Base-by-base conservation (phyloP, 108 stramenopile species). In the Mediolabrus comicus region DNA sequence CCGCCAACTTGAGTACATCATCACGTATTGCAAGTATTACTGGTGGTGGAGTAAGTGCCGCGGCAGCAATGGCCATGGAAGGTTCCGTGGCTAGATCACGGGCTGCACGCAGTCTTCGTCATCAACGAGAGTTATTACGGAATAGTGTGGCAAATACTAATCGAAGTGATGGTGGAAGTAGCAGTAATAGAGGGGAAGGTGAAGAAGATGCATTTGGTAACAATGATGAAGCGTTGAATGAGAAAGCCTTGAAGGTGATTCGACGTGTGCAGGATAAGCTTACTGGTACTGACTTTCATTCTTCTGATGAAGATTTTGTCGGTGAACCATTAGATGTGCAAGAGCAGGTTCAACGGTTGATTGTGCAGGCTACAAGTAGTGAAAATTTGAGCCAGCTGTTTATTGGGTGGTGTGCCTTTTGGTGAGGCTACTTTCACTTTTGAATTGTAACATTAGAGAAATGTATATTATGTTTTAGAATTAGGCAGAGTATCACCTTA, bases 401-500 rank as follows among this genome's bases (percentile, higher is more conserved):
- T 59, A 85, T 97, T 58, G 99, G 99, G 12, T 99, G 97, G 97
- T 98, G 97, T 75, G 94, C 96, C 7, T 98, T 97, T 81, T 95
- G 94, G 96, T 95, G 73, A 71, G 26, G 14, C 14, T 33, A 6
- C 33, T 6, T n/a, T n/a, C n/a, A n/a, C n/a, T n/a, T n/a, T n/a
- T n/a, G n/a, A n/a, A n/a, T n/a, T n/a, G n/a, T n/a, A 33, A 33
- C 3, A 33, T 33, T 6, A 33, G 3, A 33, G 3, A 33, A 33
- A 33, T 33, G 33, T 33, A 33, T 33, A 3, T 33, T 33, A 7
- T 33, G 7, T 33, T 6, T n/a, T n/a, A n/a, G n/a, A n/a, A n/a
- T n/a, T n/a, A n/a, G n/a, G n/a, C n/a, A n/a, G n/a, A n/a, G n/a
- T n/a, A n/a, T n/a, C n/a, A n/a, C n/a, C n/a, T n/a, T n/a, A n/a